Evolutionary conservation across 768 basidiomycete species (phyloP), one percentile per base, ranked within the genome.

Genomic region (Sporobolomyces phaffii): DNA sequence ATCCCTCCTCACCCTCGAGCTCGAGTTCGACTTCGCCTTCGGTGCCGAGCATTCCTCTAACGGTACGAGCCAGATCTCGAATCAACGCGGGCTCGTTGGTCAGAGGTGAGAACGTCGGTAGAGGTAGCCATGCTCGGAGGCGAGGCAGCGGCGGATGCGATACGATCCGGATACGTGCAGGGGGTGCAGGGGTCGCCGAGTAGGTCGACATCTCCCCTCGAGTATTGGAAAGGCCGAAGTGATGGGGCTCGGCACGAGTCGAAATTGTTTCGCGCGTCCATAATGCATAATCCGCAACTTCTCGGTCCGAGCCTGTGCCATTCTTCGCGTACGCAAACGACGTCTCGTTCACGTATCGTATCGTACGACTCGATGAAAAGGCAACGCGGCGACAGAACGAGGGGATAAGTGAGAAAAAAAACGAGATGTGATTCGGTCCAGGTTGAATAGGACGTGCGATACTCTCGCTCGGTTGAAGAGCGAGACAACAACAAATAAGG

Each of bases 111-210:
- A 18, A 29, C 8, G 43, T 6, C 0, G 61, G 61, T 5, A 72
- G 48, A 24, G 70, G 65, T 3, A 72, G 65, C 70, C 70, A 72
- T 11, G 63, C 70, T 13, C 50, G 29, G 1, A 72, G 11, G 1
- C 57, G 60, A 14, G 53, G 58, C 1, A 72, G 44, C 11, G 70
- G 70, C 2, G 65, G 54, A 36, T 72, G 70, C 31, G 65, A 33
- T 34, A 59, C 65, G 38, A 67, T 22, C 2, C 70, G 59, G 38
- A 72, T 65, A 11, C 70, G 47, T 18, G 60, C 54, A 2, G 69
- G 69, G 14, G 68, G 63, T 13, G 36, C 47, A 1, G 63, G 68
- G 1, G 68, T 52, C 1, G 52, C 28, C 4, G 58, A 64, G 28
- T 60, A 56, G 7, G 18, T 8, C 24, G 60, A 60, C 59, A 51